A percentile compares a stretch with the other conserved stretches of the same genome.
Evolutionary conservation across 2,329 filamentous ascomycete genomes (phyloP).

Genomic region (Trichoderma oligosporum): DNA sequence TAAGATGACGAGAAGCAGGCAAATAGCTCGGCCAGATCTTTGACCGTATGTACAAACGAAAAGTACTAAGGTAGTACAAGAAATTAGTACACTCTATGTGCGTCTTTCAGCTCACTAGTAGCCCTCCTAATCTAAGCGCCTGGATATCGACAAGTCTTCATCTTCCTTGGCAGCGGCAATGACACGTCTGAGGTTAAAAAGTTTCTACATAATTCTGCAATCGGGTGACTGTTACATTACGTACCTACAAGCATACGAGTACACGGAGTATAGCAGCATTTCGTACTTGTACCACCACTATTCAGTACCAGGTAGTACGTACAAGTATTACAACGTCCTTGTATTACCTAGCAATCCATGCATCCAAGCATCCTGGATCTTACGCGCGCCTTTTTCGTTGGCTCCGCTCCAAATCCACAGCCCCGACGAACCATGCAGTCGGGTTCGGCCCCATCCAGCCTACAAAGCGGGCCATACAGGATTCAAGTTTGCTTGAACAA

Average conservation of each 20-base stretch:
- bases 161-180: not conserved
- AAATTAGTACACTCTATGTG: no score
- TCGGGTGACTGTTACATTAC: no score
- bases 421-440: conserved; percentile 19
- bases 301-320: no score
- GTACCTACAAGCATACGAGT: no score
- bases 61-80: no score
- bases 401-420: conserved; percentile 13
- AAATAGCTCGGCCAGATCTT: conserved; percentile 4
- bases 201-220: no score
- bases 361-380: conserved; percentile 5
- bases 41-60: not conserved
- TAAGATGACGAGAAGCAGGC: not conserved
- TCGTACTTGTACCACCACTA: not conserved
- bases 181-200: no score
- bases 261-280: not conserved
- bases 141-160: not conserved
- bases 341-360: not conserved
- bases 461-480: conserved; percentile 12
- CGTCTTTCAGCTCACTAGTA: conserved; percentile 12
- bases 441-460: conserved; percentile 19
- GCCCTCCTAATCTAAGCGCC: conserved; percentile 2
- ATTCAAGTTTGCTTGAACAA: conserved; percentile 7
- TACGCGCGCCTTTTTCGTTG: conserved; percentile 18
- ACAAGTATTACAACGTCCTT: no score